Evolutionary conservation across 768 basidiomycete genomes (phyloP), one percentile per base, ranked within the genome.

Genomic region (Tylopilus cervinicoccineus): DNA sequence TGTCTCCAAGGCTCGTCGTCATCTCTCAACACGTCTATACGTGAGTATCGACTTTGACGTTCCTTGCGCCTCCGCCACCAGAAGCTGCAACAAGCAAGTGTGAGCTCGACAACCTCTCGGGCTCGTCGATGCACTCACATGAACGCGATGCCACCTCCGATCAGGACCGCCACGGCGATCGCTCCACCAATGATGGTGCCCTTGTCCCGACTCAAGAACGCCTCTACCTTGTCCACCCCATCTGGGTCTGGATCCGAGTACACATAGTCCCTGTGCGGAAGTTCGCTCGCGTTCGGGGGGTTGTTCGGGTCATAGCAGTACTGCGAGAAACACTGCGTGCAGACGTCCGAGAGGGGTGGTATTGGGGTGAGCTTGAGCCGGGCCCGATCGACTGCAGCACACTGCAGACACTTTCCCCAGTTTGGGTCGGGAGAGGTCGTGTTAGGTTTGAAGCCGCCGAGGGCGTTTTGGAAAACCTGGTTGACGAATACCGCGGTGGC

Each of bases 371-470:
- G 52, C 49, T 73, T 75, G 40, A 69, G 52, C n/a, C 79, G 72
- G 2, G 73, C 74, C 11, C 80, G 75, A 52, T 81, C 80, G 43
- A 81, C 79, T 55, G 73, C 76, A 51, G 77, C 89, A 38, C 84
- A 86, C 39, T 81, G 78, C 32, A 85, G 58, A 53, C 81, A 84
- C 43, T 66, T 72, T 2, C 77, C 71, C 71, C 76, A 86, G 43
- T 77, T 57, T 3, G 69, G 60, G 48, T 83, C 88, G 26, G 81
- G 70, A 6, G 61, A 65, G 49, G 77, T 84, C 31, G 78, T 70
- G 41, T 84, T 76, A 24, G 82, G 78, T 13, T 71, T 63, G 65
- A 84, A 86, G 13, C 86, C 86, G 16, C 75, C 75, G 34, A 80
- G 70, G 19, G 72, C 74, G 56, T 80, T 82, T 19, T 56, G 53